phyloP scores from a whole-genome alignment of 139 green algal genomes.

The Tetradesmus obliquus region DNA sequence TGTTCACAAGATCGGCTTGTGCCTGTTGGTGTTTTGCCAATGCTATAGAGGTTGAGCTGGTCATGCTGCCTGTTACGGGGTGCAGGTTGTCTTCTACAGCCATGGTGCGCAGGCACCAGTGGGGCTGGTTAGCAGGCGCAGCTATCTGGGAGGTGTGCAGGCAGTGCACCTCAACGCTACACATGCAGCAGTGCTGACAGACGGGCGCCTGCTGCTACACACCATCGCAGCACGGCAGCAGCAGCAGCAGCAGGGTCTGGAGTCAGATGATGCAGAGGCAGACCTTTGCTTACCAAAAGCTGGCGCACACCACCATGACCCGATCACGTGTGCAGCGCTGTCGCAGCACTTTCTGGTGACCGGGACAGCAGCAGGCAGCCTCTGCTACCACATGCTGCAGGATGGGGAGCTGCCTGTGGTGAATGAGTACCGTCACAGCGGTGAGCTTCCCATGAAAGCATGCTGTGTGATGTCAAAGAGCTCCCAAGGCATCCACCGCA shows the following conservation, averaged over 20 bases:
- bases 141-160: constrained; percentile 72
- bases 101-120: constrained; percentile 18
- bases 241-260: neutral
- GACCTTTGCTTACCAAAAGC: constrained; percentile 20
- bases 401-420: constrained; percentile 56
- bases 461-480: neutral
- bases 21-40: too few species aligned
- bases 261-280: constrained; percentile 2
- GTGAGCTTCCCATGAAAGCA: constrained; percentile 19
- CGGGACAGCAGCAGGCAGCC: constrained; percentile 56
- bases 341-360: constrained; percentile 74
- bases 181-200: constrained; percentile 68
- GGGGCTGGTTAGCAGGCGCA: constrained; percentile 58
- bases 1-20: neutral
- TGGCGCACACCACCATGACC: neutral
- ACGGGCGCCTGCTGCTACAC: constrained; percentile 75
- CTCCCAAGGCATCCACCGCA: neutral
- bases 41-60: too few species aligned
- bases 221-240: constrained; percentile 54
- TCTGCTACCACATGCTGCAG: constrained; percentile 70
- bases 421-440: constrained; percentile 77
- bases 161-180: constrained; percentile 64
- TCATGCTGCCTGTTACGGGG: too few species aligned
- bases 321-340: constrained; percentile 67
- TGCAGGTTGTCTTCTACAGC: constrained; percentile 78